Base-by-base conservation (phyloP, 2,329 filamentous ascomycete genomes). In the Penicillium brasilianum region DNA sequence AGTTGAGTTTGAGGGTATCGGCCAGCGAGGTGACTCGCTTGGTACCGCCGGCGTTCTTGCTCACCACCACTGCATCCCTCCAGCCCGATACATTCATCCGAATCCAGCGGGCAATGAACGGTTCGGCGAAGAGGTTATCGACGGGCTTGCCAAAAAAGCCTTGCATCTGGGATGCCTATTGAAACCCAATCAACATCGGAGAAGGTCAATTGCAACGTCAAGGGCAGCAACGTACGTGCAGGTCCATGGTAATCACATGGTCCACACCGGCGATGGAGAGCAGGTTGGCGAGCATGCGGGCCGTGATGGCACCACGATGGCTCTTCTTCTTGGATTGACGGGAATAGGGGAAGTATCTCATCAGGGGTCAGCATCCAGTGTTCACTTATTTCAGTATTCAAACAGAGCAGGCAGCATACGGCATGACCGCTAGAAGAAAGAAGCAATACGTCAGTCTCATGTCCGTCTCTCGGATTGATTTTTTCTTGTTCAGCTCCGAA, bases 291-390 rank as follows among this genome's bases (percentile, higher is more conserved):
- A 99, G 86, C 93, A 99, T 97, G 69, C 94, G 89, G 58, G 95
- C 95, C 9, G 95, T 97, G 74, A 99, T 98, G 61, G 95, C 93
- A 55, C 95, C 95, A 67, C 95, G 88, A 75, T 98, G 94, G 59
- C 92, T 93, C 81, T 99, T 99, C 85, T 98, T 98, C 84, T 99
- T 99, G 60, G 94, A 98, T 79, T 99, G 95, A 64, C 95, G 92
- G 69, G 93, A 97, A 82, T 99, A 99, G n/a, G 95, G 95, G 74
- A 98, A 99, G 80, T 98, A 98, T 72, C 79, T 81, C 75, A 68
- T 70, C 62, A 62, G 51, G 61, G 62, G 75, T 79, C 73, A 80
- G 77, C 71, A 73, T 74, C 61, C 66, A 69, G 55, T 64, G 69
- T 66, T 54, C 37, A 54, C 37, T 28, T 66, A 64, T 62, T 60